phyloP scores from a whole-genome alignment of 768 basidiomycete genomes.

The Trametes cinnabarina region DNA sequence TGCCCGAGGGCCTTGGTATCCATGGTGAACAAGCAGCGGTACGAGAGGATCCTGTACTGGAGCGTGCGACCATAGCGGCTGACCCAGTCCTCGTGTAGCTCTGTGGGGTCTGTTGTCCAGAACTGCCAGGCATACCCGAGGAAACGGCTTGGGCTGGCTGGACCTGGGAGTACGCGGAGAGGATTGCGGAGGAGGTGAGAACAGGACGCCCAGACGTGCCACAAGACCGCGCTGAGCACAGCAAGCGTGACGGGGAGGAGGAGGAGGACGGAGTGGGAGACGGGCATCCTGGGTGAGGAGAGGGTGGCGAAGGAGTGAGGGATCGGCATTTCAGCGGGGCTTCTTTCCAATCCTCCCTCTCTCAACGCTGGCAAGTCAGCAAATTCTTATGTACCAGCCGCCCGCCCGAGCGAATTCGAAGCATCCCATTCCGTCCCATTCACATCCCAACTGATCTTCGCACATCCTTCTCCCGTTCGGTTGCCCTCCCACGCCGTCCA shows the following conservation, averaged over 20 bases:
- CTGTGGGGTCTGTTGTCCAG: conserved; percentile 3
- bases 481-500: too few relatives aligned
- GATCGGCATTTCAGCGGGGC: not conserved
- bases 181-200: not conserved
- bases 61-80: not conserved
- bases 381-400: too few relatives aligned
- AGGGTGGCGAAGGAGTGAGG: not conserved
- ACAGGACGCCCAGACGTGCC: not conserved
- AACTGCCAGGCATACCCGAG: not conserved
- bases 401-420: too few relatives aligned
- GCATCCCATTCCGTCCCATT: too few relatives aligned
- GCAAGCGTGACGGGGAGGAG: not conserved
- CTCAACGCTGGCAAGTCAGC: too few relatives aligned
- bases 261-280: not conserved
- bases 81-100: conserved; percentile 5
- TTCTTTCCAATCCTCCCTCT: not conserved
- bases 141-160: not conserved
- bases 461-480: too few relatives aligned
- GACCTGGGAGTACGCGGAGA: not conserved
- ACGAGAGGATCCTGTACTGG: not conserved
- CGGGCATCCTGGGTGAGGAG: not conserved
- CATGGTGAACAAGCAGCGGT: conserved; percentile 21
- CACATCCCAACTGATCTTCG: too few relatives aligned
- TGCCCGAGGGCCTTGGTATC: conserved; percentile 66
- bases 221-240: not conserved